phyloP scores from a whole-genome alignment of 1,284 basidiomycete genomes.

The Trichosporon asahii region DNA sequence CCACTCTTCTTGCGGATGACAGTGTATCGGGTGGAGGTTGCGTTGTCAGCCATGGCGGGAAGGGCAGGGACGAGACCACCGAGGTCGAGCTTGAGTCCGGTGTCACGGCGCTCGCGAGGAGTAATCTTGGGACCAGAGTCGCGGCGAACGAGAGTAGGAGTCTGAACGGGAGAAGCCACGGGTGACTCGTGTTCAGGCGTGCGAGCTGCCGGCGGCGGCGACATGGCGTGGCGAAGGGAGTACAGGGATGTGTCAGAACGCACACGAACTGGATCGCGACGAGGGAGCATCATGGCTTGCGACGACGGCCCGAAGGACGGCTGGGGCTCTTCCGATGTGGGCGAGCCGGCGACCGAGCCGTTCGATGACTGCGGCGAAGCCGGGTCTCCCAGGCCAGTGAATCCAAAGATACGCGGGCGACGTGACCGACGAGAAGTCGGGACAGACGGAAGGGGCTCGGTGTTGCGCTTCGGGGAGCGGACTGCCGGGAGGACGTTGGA shows the following conservation, averaged over 20 bases:
- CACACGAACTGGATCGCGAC: slow-evolving; percentile 35
- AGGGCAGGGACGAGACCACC: slow-evolving; percentile 33
- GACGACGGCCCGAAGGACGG: slow-evolving; percentile 9
- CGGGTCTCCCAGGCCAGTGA: slow-evolving; percentile 43
- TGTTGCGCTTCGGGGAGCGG: slow-evolving; percentile 39
- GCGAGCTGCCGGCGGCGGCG: slow-evolving; percentile 17
- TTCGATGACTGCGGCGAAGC: slow-evolving; percentile 26
- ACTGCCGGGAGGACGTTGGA: slow-evolving; percentile 44
- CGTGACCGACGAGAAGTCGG: slow-evolving; percentile 34
- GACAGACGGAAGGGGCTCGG: slow-evolving; percentile 33
- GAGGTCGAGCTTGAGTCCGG: slow-evolving; percentile 50
- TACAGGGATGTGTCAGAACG: slow-evolving; percentile 36
- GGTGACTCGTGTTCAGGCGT: slow-evolving; percentile 13
- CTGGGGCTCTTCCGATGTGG: background rate
- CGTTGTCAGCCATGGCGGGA: slow-evolving; percentile 17
- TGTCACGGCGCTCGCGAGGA: slow-evolving; percentile 33
- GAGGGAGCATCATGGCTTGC: slow-evolving; percentile 17
- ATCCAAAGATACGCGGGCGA: slow-evolving; percentile 49
- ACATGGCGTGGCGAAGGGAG: slow-evolving; percentile 21
- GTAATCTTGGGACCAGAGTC: slow-evolving; percentile 16
- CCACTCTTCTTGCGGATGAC: slow-evolving; percentile 82
- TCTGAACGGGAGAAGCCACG: slow-evolving; percentile 15
- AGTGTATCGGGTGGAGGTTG: slow-evolving; percentile 29
- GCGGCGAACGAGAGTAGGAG: slow-evolving; percentile 1
- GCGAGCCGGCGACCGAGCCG: slow-evolving; percentile 28